A percentile compares a stretch with the other conserved stretches of the same genome.
Conservation (phyloP, 371 early-diverging fungal species). For the Circinella umbellata region DNA sequence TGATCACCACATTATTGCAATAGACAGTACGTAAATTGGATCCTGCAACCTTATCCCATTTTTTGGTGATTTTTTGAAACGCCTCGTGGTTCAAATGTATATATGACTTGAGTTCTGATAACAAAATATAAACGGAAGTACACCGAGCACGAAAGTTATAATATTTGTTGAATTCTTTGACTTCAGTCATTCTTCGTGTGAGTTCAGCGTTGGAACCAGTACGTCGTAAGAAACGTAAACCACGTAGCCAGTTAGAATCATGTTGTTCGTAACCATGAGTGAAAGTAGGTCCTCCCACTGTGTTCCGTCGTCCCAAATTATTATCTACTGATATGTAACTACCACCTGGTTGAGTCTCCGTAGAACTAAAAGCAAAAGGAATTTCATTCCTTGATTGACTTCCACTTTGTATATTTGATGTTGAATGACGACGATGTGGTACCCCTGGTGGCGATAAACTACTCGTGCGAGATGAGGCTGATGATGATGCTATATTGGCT, state of each 20-base stretch:
- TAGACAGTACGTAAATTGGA: constrained; percentile 52
- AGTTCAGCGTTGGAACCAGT: not conserved
- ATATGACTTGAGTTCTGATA: constrained; percentile 84
- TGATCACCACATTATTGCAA: constrained; percentile 53
- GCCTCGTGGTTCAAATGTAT: constrained; percentile 89
- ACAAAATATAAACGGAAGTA: constrained; percentile 11
- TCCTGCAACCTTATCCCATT: constrained; percentile 88
- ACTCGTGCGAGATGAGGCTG: no score
- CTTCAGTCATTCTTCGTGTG: not conserved
- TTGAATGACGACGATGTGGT: not conserved
- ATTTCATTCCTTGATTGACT: no score
- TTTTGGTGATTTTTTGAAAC: constrained; percentile 93
- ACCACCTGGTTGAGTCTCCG: no score
- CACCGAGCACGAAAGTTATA: constrained; percentile 16
- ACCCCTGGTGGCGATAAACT: no score
- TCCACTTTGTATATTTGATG: not conserved
- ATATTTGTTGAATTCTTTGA: constrained; percentile 20
- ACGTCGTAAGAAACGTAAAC: constrained; percentile 3
- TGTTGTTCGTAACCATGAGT: not conserved
- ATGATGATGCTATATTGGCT: no score
- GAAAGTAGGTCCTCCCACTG: not conserved
- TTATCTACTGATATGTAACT: no score
- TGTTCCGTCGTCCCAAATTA: not conserved
- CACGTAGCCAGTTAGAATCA: not conserved
- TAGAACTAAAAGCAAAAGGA: not conserved